A percentile compares a stretch with the other conserved stretches of the same genome.
phyloP scores from a whole-genome alignment of 768 basidiomycete species.

The Mycena vulgaris region DNA sequence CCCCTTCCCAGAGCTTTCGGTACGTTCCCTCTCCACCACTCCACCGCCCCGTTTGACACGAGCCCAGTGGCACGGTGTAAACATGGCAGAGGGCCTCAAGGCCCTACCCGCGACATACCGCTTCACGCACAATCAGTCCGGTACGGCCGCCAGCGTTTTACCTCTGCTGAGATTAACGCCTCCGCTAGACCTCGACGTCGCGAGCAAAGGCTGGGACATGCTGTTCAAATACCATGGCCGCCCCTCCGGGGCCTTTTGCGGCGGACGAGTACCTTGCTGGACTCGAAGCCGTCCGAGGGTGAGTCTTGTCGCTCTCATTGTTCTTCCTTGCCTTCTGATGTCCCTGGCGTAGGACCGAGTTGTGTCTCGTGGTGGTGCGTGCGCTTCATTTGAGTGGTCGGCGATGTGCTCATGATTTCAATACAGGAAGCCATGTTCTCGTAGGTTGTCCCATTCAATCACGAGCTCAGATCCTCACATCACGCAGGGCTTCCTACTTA shows the following conservation, averaged over 20 bases:
- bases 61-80: constrained; percentile 69
- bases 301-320: background rate
- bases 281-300: constrained; percentile 67
- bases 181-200: constrained; percentile 60
- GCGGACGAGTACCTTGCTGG: constrained; percentile 73
- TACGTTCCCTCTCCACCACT: constrained; percentile 36
- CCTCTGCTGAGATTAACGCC: background rate
- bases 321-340: constrained; percentile 3
- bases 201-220: constrained; percentile 69
- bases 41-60: background rate
- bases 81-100: constrained; percentile 72
- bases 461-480: background rate
- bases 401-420: background rate
- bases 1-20: constrained; percentile 59
- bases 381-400: background rate
- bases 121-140: constrained; percentile 70
- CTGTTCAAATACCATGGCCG: constrained; percentile 73
- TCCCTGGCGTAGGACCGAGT: constrained; percentile 58
- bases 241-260: constrained; percentile 68
- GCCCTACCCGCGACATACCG: constrained; percentile 68
- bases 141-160: constrained; percentile 42
- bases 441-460: constrained; percentile 46
- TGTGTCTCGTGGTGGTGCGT: constrained; percentile 70
- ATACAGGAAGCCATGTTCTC: constrained; percentile 73
- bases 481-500: constrained; percentile 63